A percentile compares a stretch with the other conserved stretches of the same genome.
phyloP scores from a whole-genome alignment of 1,139 yeast species.

The Magnusiomyces suaveolens region DNA sequence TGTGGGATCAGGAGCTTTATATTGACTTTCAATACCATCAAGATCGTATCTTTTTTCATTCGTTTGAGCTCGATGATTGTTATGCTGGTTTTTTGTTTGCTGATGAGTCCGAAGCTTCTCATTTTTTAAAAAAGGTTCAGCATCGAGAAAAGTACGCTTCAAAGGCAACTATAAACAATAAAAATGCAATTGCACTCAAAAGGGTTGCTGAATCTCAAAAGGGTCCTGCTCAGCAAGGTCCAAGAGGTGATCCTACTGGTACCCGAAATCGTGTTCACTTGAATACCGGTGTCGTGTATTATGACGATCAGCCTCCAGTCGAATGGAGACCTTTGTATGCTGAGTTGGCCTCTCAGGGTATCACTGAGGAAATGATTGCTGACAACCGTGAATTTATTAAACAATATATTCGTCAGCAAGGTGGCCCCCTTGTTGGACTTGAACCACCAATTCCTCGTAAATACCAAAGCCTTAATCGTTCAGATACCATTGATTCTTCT shows the following conservation, averaged over 20 bases:
- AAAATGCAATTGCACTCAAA: slow-evolving; percentile 75
- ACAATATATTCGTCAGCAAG: slow-evolving; percentile 63
- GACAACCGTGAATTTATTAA: slow-evolving; percentile 76
- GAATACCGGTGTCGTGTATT: slow-evolving; percentile 51
- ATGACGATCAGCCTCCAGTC: slow-evolving; percentile 74
- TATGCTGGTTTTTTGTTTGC: slow-evolving; percentile 83
- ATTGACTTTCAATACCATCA: slow-evolving; percentile 82
- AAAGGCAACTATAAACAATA: slow-evolving; percentile 73
- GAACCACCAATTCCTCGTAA: slow-evolving; percentile 78
- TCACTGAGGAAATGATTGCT: slow-evolving; percentile 82
- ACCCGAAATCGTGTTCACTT: slow-evolving; percentile 44
- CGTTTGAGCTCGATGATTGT: slow-evolving; percentile 89
- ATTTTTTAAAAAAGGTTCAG: slow-evolving; percentile 69
- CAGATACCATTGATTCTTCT: slow-evolving; percentile 16
- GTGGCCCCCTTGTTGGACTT: slow-evolving; percentile 76
- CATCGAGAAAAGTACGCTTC: slow-evolving; percentile 73
- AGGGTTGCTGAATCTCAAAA: slow-evolving; percentile 33
- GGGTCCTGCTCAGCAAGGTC: slow-evolving; percentile 44
- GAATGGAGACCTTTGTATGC: slow-evolving; percentile 74
- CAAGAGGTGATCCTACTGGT: slow-evolving; percentile 50
- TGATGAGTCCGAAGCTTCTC: slow-evolving; percentile 80
- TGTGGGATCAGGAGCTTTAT: slow-evolving; percentile 95
- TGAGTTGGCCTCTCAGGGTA: slow-evolving; percentile 70
- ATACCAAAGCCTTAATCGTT: slow-evolving; percentile 17
- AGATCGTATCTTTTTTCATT: slow-evolving; percentile 88